Evolutionary conservation across 2,329 filamentous ascomycete genomes (phyloP).

Genomic region (Pseudogymnoascus sp.): DNA sequence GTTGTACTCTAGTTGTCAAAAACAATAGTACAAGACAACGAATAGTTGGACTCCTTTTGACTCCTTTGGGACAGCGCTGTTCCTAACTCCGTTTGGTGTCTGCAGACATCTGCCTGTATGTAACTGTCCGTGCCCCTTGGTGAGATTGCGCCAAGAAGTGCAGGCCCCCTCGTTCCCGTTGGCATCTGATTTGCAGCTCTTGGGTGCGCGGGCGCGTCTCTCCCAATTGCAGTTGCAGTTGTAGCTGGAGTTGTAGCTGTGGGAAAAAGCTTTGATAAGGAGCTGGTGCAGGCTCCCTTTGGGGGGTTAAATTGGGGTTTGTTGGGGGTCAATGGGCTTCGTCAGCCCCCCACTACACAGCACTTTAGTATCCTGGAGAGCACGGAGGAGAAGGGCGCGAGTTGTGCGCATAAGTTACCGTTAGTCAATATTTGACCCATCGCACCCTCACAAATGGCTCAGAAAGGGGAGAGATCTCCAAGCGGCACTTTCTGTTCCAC

Average conservation of each 20-base stretch:
- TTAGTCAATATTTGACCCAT: background rate
- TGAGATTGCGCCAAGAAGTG: slow-evolving; percentile 9
- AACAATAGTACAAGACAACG: background rate
- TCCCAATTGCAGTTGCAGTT: no score
- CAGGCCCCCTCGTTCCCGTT: slow-evolving; percentile 2
- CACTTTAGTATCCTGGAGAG: background rate
- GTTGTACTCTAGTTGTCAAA: background rate
- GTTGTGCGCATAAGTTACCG: background rate
- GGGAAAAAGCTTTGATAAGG: slow-evolving; percentile 2
- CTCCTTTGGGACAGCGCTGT: background rate
- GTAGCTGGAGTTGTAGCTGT: no score
- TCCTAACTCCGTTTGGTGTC: slow-evolving; percentile 1
- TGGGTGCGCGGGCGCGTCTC: background rate
- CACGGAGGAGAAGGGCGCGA: background rate
- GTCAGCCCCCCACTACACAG: background rate
- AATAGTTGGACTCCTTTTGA: slow-evolving; percentile 6
- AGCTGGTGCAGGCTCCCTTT: background rate
- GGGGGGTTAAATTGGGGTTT: background rate
- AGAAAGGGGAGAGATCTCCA: background rate
- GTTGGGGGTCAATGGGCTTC: background rate
- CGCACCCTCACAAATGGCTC: background rate
- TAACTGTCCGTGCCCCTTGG: slow-evolving; percentile 9
- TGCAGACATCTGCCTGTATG: slow-evolving; percentile 6
- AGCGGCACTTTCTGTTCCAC: background rate
- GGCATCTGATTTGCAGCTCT: slow-evolving; percentile 5